These are phyloP conservation scores for Cladosporium oxysporum DNA, from an alignment of 2,329 filamentous ascomycete genomes.

Conservation along the genomic window DNA sequence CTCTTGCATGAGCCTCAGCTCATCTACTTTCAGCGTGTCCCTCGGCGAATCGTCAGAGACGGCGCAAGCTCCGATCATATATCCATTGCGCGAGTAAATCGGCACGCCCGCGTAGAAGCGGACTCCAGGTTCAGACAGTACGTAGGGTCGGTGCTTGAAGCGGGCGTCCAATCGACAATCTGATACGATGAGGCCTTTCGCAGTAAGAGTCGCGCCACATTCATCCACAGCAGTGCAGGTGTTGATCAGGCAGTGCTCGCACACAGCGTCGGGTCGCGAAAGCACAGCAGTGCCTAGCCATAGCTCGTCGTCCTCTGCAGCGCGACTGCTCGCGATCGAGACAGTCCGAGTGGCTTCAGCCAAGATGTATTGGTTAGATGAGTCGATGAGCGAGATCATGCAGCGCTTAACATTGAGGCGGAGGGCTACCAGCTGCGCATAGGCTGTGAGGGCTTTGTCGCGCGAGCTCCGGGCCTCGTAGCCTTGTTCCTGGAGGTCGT, in stretches of 20 bases:
- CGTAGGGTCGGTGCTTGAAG: constrained; percentile 37
- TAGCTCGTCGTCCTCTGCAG: constrained; percentile 39
- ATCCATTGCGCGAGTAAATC: constrained; percentile 35
- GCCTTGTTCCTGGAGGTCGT: constrained; percentile 28
- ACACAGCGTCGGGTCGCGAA: constrained; percentile 20
- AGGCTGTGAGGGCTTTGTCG: constrained; percentile 40
- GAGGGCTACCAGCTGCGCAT: constrained; percentile 41
- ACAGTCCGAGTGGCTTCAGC: constrained; percentile 52
- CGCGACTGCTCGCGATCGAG: constrained; percentile 39
- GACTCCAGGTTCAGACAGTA: constrained; percentile 32
- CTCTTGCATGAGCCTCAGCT: constrained; percentile 32
- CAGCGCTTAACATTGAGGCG: constrained; percentile 39
- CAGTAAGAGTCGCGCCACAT: constrained; percentile 24
- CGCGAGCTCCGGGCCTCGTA: constrained; percentile 25
- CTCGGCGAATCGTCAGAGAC: constrained; percentile 34
- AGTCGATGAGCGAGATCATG: constrained; percentile 51
- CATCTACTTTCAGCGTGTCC: constrained; percentile 26
- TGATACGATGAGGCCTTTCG: constrained; percentile 26
- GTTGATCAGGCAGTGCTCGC: constrained; percentile 16
- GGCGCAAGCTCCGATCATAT: constrained; percentile 39
- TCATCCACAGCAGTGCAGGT: constrained; percentile 22
- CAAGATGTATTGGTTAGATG: constrained; percentile 51
- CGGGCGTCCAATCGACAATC: constrained; percentile 38
- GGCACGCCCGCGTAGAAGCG: constrained; percentile 40
- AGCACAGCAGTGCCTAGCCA: constrained; percentile 25